Evolutionary conservation across 176 grass and related monocot species (phyloP).

Genomic region (Oryza meridionalis): DNA sequence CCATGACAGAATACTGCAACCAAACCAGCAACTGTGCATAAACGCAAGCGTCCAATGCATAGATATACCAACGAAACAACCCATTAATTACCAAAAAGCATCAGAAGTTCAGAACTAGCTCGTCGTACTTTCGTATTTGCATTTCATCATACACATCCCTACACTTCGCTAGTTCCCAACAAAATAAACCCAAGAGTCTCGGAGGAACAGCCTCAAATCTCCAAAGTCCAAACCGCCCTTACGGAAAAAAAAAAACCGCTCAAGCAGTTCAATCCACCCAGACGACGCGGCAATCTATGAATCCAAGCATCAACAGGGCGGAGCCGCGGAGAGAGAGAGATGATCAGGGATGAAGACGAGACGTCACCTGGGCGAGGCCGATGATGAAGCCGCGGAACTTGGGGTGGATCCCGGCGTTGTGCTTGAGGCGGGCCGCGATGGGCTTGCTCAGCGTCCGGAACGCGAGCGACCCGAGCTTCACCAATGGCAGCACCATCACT

Average conservation of each 20-base stretch:
- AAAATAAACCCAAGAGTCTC: background rate
- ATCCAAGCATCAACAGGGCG: background rate
- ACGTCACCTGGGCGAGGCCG: conserved; percentile 73
- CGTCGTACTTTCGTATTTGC: background rate
- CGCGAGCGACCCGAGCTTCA: conserved; percentile 74
- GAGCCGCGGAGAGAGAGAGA: background rate
- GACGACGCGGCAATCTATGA: background rate
- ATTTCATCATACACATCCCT: background rate
- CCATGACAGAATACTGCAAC: background rate
- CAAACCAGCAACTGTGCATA: background rate
- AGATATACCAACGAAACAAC: background rate
- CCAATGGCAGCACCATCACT: conserved; percentile 73
- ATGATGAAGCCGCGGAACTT: conserved; percentile 84
- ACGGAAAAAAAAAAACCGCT: background rate
- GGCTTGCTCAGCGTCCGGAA: conserved; percentile 88
- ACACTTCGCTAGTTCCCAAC: background rate
- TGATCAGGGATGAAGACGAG: background rate
- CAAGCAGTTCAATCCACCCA: background rate
- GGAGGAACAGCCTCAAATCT: background rate
- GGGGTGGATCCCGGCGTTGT: conserved; percentile 71
- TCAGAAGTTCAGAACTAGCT: background rate
- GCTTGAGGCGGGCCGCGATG: conserved; percentile 80
- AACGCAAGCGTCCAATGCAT: background rate
- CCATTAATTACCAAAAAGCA: background rate
- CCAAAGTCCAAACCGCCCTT: background rate